A percentile compares a stretch with the other conserved stretches of the same genome.
Conservation (phyloP, 139 green algal species). For the Chlorella sp. region DNA sequence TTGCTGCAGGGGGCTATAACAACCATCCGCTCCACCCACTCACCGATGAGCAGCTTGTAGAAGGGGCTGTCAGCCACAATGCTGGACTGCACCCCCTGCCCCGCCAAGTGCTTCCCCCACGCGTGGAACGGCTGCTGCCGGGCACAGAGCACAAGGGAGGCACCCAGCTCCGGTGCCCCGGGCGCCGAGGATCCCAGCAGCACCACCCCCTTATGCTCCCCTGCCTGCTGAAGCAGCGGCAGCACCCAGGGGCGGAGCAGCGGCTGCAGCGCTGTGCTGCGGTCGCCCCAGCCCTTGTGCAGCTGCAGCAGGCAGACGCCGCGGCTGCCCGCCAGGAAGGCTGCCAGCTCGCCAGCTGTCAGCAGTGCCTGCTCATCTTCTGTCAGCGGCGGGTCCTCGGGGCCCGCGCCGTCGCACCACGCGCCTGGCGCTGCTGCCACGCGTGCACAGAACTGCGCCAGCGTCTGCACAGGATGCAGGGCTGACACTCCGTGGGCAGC, state of each 20-base stretch:
- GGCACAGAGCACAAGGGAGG: slow-evolving; percentile 56
- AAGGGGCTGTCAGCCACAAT: slow-evolving; percentile 68
- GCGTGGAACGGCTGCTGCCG: slow-evolving; percentile 60
- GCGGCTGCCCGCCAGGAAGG: slow-evolving; percentile 44
- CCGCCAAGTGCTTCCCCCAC: slow-evolving; percentile 59
- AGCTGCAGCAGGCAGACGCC: slow-evolving; percentile 67
- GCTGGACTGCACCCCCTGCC: slow-evolving; percentile 55
- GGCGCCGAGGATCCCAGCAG: slow-evolving; percentile 24
- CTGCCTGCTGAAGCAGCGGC: slow-evolving; percentile 36
- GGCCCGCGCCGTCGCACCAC: slow-evolving; percentile 27
- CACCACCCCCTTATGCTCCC: slow-evolving; percentile 32
- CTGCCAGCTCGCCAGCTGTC: slow-evolving; percentile 62
- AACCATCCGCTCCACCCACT: neutral
- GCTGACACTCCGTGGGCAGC: neutral
- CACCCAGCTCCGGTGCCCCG: slow-evolving; percentile 28
- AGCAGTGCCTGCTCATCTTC: slow-evolving; percentile 37
- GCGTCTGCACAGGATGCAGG: neutral
- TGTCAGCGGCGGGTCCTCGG: slow-evolving; percentile 33
- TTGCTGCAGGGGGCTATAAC: too few relatives aligned
- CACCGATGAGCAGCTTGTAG: slow-evolving; percentile 64
- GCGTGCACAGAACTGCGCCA: slow-evolving; percentile 23
- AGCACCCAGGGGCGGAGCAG: slow-evolving; percentile 60
- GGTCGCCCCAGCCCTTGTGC: slow-evolving; percentile 52
- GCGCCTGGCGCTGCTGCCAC: neutral
- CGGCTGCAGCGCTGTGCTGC: slow-evolving; percentile 29